Evolutionary conservation across 176 grass and related monocot genomes (phyloP).

Genomic region (Oryza rufipogon): DNA sequence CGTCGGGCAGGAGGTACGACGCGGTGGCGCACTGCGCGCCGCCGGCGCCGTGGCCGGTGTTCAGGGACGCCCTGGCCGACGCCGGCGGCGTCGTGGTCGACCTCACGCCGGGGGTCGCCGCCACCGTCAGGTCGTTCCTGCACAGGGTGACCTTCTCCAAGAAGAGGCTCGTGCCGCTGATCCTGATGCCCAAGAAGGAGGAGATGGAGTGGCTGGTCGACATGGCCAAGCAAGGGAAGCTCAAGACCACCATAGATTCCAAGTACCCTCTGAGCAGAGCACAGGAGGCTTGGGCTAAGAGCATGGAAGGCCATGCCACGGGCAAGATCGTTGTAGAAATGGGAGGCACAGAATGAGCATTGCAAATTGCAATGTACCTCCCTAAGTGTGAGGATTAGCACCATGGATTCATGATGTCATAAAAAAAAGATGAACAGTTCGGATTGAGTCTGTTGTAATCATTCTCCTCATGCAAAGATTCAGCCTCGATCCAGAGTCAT

Average conservation of each 20-base stretch:
- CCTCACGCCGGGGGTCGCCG: constrained; percentile 48
- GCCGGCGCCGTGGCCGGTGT: constrained; percentile 54
- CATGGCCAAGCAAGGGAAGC: constrained; percentile 60
- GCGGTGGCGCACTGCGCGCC: constrained; percentile 71
- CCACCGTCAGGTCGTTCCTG: constrained; percentile 45
- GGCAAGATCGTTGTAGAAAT: constrained; percentile 85
- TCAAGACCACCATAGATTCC: constrained; percentile 70
- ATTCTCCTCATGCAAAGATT: no score
- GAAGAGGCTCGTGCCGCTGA: constrained; percentile 63
- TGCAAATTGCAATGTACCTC: neutral
- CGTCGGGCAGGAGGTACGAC: constrained; percentile 55
- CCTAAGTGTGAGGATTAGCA: no score
- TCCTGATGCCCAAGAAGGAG: constrained; percentile 52
- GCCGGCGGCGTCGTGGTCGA: constrained; percentile 52
- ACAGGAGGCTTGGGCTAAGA: constrained; percentile 75
- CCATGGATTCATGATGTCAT: no score
- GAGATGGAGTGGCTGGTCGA: constrained; percentile 75
- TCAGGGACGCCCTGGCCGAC: constrained; percentile 54
- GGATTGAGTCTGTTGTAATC: no score
- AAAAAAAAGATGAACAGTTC: no score
- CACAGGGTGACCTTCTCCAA: constrained; percentile 74
- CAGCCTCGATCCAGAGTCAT: no score
- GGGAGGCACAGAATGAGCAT: constrained; percentile 20
- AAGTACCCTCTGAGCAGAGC: constrained; percentile 52
- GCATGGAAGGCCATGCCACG: constrained; percentile 71